Evolutionary conservation across 441 rosid genomes (phyloP), one percentile per base, ranked within the genome.

Genomic region (Populus trichocarpa): DNA sequence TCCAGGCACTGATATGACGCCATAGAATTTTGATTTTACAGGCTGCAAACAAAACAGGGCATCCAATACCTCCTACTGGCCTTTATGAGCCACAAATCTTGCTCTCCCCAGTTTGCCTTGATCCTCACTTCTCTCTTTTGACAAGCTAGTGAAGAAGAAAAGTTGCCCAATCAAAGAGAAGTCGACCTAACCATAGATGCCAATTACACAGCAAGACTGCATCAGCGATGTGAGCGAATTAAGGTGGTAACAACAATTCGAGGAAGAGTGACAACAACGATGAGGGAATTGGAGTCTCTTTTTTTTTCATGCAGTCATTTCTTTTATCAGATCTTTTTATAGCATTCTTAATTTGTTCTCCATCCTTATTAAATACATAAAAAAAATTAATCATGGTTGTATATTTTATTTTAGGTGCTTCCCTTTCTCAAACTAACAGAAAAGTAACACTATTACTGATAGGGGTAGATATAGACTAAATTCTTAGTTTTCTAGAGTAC

Each of bases 21-120:
- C 92, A 88, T 89, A 5, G 30, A 66, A 8, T 2, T 78, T 82
- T 72, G 69, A 78, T 76, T 79, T 84, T 1, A 3, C 79, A 88
- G 89, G 88, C 85, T 74, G 59, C 8, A 79, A 57, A 13, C 78
- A 64, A 74, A 79, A 67, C 46, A 83, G 90, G 83, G 86, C 77
- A 85, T 80, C 89, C 92, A 63, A 25, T 25, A n/a, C n/a, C n/a
- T n/a, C 93, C 92, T 83, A 86, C 91, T 70, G 83, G 88, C 79
- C 67, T 77, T 59, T 87, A 78, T 84, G 92, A 92, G 95, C 93
- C 87, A 88, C 64, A 3, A 61, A 25, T 78, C 73, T 8, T 26
- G 85, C 91, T 89, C 89, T 83, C 87, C 85, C 88, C 86, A 46
- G 3, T 67, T 72, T 71, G 80, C 85, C 80, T 78, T 77, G 50